Percentiles rank a stretch among this genome's conserved stretches.
Conservation (phyloP, 2,329 filamentous ascomycete genomes). For the Aspergillus sp. region DNA sequence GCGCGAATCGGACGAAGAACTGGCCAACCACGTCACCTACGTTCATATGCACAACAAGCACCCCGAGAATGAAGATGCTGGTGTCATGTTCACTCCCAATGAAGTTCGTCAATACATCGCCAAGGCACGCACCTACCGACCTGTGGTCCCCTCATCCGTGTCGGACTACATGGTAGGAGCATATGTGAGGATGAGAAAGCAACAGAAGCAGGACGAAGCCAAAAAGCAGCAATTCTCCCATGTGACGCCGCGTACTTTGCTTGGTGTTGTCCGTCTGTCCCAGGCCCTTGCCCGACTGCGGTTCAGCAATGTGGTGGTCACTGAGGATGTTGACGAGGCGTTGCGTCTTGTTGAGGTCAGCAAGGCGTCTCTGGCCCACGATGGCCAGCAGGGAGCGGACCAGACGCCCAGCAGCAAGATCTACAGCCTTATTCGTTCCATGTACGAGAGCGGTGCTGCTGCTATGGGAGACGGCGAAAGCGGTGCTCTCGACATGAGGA, state of each 20-base stretch:
- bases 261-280: slow-evolving; percentile 87
- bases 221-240: slow-evolving; percentile 90
- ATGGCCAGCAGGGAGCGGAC: slow-evolving; percentile 62
- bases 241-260: slow-evolving; percentile 87
- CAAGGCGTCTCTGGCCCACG: slow-evolving; percentile 82
- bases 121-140: slow-evolving; percentile 83
- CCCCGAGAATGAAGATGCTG: slow-evolving; percentile 67
- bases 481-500: slow-evolving; percentile 78
- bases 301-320: slow-evolving; percentile 79
- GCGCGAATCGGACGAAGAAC: slow-evolving; percentile 84
- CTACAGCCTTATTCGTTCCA: slow-evolving; percentile 86
- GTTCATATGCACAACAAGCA: slow-evolving; percentile 97
- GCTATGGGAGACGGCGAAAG: slow-evolving; percentile 71
- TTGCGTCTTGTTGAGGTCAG: slow-evolving; percentile 86
- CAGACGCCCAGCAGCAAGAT: slow-evolving; percentile 85
- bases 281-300: slow-evolving; percentile 90
- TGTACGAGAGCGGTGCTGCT: slow-evolving; percentile 80
- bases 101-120: slow-evolving; percentile 97
- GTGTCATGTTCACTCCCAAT: slow-evolving; percentile 81
- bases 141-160: slow-evolving; percentile 77
- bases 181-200: slow-evolving; percentile 89
- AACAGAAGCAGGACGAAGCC: slow-evolving; percentile 87
- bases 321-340: slow-evolving; percentile 94
- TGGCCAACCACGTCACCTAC: slow-evolving; percentile 91
- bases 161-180: slow-evolving; percentile 97